Base-by-base conservation (phyloP, 352 stramenopile species). In the Phytophthora pistaciae region DNA sequence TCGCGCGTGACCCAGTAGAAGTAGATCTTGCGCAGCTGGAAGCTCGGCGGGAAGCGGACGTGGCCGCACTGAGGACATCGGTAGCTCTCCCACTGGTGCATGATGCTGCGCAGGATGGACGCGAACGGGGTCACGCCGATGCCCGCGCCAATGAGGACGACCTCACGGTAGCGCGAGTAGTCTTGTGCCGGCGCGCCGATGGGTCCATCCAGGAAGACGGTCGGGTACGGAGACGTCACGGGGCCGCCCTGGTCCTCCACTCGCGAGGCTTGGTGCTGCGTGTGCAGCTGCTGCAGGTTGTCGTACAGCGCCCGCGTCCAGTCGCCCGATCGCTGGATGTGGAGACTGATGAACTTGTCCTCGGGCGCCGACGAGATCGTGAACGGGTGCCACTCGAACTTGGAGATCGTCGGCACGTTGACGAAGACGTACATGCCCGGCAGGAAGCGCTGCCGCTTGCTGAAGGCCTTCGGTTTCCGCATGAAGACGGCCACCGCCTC, bases 311-410 rank as follows among this genome's bases (percentile, higher is more conserved):
- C 70, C 1, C 73, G 72, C 18, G 88, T 93, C 88, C 87, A 95
- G 48, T 92, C 88, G 1, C 87, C 85, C 7, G 80, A 75, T 9
- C 83, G 89, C 23, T 83, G 83, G 55, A 96, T 87, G 69, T 92
- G 86, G 9, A 96, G 65, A 53, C 82, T 90, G 14, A 93, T 52
- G 48, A 84, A 87, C 8, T 79, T 68, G 63, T 97, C 87, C 56
- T 90, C 72, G 0, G 91, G 91, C 0, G 88, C 89, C 4, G 85
- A 95, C n/a, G 89, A 95, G 60, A 98, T 87, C 33, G 87, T 97
- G 70, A 97, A 98, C 33, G 92, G 91, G 78, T 97, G 92, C 91
- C 91, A 97, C 75, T 97, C 83, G 33, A 85, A 84, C 46, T 80
- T 68, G 8, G 88, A 94, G 66, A 97, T 82, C 18, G 78, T 54